Base-by-base conservation (phyloP, 2,329 filamentous ascomycete genomes). In the Cladosporium austrohemisphaericum region DNA sequence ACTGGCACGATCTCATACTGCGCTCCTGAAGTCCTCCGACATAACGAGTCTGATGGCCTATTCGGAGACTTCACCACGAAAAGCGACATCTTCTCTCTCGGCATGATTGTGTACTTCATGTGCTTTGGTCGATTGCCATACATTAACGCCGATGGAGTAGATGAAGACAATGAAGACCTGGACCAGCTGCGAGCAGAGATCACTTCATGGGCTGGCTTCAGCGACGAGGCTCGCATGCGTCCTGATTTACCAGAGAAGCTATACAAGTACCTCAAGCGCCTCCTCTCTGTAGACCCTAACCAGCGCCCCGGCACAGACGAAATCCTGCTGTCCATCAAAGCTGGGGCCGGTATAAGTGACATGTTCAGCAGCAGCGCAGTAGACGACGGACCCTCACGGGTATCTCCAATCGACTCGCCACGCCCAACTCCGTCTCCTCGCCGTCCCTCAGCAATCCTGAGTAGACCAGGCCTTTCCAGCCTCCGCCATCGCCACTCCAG, bases 101-200 rank as follows among this genome's bases (percentile, higher is more conserved):
- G 93, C 41, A 96, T 98, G 92, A 97, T 97, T 49, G 77, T 98
- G 3, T 95, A 97, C 67, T 98, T 98, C 64, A 86, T 98, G 77
- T 98, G 93, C 66, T 98, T 98, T 65, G 88, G 86, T 1, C 79
- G 85, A 38, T 76, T 98, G 9, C 93, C 93, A 0, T 98, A 97
- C 64, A 76, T 72, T 19, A 87, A 85, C 58, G 88, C 91, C 45
- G 92, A 97, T 63, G 78, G 85, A 3, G 76, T 94, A 18, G 82
- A 95, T 52, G 92, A 97, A 66, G 92, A 97, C 63, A 83, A 89
- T 49, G 93, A 98, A 65, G 90, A 97, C 57, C 76, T 96, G 4
- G 90, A 96, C 58, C 75, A 84, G 56, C 76, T 98, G 23, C 82
- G 91, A 33, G 85, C 78, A 3, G 93, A 98, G 67, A 97, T 98